phyloP scores from a whole-genome alignment of 257 asterid species.

The Solanum chmielewskii region DNA sequence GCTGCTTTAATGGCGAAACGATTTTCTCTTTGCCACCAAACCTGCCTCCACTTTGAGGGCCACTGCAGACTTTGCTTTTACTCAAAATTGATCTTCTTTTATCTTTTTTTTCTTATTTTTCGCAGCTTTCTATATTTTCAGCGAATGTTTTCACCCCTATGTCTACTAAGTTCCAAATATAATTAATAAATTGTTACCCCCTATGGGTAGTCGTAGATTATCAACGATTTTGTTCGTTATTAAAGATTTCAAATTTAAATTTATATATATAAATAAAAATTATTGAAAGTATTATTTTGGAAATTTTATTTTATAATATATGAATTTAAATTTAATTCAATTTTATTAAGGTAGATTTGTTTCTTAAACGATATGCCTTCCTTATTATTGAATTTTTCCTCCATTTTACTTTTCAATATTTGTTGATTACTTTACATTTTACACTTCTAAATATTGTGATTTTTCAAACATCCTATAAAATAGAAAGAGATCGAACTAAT shows the following conservation, averaged over 20 bases:
- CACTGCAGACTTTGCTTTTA: not conserved
- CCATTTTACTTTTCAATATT: not conserved
- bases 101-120: not conserved
- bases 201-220: not conserved
- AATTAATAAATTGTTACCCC: not conserved
- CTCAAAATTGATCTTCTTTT: not conserved
- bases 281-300: rapidly evolving
- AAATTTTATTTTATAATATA: rapidly evolving
- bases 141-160: not conserved
- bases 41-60: not conserved
- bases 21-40: not conserved
- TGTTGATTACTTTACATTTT: not conserved
- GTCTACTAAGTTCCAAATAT: not conserved
- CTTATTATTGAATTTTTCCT: not conserved
- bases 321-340: not conserved
- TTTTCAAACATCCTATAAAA: too few species aligned
- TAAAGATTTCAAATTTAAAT: not conserved
- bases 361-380: not conserved
- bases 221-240: rapidly evolving
- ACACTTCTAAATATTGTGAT: not conserved
- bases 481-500: too few species aligned
- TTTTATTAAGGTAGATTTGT: too few species aligned
- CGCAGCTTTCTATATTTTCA: not conserved
- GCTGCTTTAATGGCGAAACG: not conserved
- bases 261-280: not conserved